Percentiles rank a stretch among this genome's conserved stretches.
Evolutionary conservation across 257 asterid genomes (phyloP).

Genomic region (Craterostigma plantagineum): DNA sequence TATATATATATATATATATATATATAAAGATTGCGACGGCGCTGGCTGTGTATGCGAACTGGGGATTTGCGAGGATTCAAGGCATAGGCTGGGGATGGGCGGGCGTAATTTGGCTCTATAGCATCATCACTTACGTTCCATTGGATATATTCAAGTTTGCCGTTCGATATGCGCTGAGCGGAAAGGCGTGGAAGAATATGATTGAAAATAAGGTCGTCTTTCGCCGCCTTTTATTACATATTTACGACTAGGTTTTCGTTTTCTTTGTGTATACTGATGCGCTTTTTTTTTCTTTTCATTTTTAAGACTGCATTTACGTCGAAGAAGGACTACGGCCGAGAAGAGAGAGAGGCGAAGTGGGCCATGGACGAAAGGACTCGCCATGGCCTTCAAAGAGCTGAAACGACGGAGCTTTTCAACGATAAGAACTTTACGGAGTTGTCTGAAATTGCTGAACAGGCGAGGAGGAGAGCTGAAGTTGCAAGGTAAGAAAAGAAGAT

Average conservation of each 20-base stretch:
- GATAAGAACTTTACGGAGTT: constrained; percentile 31
- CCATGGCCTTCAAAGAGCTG: constrained; percentile 30
- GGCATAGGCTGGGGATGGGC: constrained; percentile 59
- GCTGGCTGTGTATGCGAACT: constrained; percentile 29
- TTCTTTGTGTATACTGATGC: no score
- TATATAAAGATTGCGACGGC: constrained; percentile 26
- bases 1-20: background rate
- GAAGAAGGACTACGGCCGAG: constrained; percentile 32
- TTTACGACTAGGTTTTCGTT: no score
- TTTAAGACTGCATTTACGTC: constrained; percentile 33
- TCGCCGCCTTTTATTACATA: no score
- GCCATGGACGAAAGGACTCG: constrained; percentile 29
- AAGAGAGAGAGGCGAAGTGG: constrained; percentile 45
- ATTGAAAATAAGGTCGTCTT: constrained; percentile 23
- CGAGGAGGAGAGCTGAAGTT: constrained; percentile 39
- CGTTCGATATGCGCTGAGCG: constrained; percentile 22
- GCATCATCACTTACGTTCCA: constrained; percentile 25
- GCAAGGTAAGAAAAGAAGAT: constrained; percentile 9
- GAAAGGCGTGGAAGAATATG: constrained; percentile 37
- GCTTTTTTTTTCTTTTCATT: background rate
- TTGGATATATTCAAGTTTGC: constrained; percentile 33
- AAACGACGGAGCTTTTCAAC: constrained; percentile 7
- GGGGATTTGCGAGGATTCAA: constrained; percentile 32
- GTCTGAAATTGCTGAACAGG: constrained; percentile 42
- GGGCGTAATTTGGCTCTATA: constrained; percentile 35